These are phyloP conservation scores for Leccinum rimulosum DNA, from an alignment of 768 basidiomycete genomes.

Conservation along the genomic window DNA sequence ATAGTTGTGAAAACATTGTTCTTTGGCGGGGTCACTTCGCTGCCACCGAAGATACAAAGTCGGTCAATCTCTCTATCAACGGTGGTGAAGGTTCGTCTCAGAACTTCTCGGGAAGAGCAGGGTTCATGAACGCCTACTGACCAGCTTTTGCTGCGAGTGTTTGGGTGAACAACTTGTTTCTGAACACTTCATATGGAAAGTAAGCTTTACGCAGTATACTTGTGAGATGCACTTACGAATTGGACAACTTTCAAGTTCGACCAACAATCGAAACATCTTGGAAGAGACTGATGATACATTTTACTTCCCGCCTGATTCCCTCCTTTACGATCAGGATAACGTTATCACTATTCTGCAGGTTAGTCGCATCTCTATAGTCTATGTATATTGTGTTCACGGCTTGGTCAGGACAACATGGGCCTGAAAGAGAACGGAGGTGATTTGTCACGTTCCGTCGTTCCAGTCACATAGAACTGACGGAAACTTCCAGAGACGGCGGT, in stretches of 20 bases:
- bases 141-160: conserved; percentile 77
- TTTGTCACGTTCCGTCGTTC: background rate
- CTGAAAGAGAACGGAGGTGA: conserved; percentile 59
- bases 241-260: conserved; percentile 41
- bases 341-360: conserved; percentile 78
- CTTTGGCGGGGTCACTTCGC: conserved; percentile 82
- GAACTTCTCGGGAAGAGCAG: background rate
- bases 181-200: conserved; percentile 76
- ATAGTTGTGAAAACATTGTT: conserved; percentile 78
- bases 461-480: conserved; percentile 2
- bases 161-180: conserved; percentile 73
- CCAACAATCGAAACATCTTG: conserved; percentile 57
- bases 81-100: conserved; percentile 62
- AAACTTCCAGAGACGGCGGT: conserved; percentile 35
- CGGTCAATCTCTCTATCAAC: conserved; percentile 74
- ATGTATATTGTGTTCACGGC: background rate
- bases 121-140: background rate
- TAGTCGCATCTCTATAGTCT: conserved; percentile 8
- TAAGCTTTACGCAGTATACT: conserved; percentile 32
- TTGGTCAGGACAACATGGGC: conserved; percentile 72
- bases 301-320: conserved; percentile 54
- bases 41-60: conserved; percentile 56
- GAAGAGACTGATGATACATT: conserved; percentile 70
- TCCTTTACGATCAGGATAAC: conserved; percentile 57
- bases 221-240: conserved; percentile 1